phyloP scores from a whole-genome alignment of 1,284 basidiomycete species.

The Pholiota adiposa region DNA sequence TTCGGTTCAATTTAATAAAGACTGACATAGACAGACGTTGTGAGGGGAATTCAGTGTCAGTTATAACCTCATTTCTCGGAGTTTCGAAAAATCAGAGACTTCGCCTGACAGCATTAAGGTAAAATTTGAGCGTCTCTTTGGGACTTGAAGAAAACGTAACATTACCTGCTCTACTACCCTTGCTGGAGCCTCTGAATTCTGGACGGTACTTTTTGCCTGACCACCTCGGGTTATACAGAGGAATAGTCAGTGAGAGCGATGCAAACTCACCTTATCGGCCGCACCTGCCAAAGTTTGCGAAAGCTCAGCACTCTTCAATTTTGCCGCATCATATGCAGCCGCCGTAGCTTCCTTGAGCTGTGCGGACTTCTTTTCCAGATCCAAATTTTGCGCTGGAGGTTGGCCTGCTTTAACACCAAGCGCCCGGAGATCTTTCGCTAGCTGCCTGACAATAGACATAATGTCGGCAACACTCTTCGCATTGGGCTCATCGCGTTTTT shows the following conservation, averaged over 20 bases:
- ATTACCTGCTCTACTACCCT: not conserved
- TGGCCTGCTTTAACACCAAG: constrained; percentile 18
- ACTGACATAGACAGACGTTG: too few relatives aligned
- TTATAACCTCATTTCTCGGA: not conserved
- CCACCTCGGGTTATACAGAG: too few relatives aligned
- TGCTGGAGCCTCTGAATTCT: not conserved
- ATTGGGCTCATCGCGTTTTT: constrained; percentile 17
- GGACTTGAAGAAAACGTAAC: not conserved
- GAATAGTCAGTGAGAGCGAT: not conserved
- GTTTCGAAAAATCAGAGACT: not conserved
- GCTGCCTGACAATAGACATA: constrained; percentile 15
- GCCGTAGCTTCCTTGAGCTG: constrained; percentile 8
- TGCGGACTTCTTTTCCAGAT: constrained; percentile 16
- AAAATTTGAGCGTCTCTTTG: not conserved
- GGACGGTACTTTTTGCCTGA: not conserved
- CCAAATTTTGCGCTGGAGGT: constrained; percentile 13
- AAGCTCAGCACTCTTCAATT: constrained; percentile 5
- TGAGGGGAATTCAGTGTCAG: too few relatives aligned
- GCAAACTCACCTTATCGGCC: constrained; percentile 4
- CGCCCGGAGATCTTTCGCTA: constrained; percentile 15
- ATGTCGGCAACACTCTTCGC: constrained; percentile 17
- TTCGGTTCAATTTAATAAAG: too few relatives aligned
- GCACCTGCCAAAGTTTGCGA: constrained; percentile 4
- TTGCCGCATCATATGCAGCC: constrained; percentile 3
- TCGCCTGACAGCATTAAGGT: not conserved